Conservation (phyloP, 768 basidiomycete species). For the Suillus spraguei region DNA sequence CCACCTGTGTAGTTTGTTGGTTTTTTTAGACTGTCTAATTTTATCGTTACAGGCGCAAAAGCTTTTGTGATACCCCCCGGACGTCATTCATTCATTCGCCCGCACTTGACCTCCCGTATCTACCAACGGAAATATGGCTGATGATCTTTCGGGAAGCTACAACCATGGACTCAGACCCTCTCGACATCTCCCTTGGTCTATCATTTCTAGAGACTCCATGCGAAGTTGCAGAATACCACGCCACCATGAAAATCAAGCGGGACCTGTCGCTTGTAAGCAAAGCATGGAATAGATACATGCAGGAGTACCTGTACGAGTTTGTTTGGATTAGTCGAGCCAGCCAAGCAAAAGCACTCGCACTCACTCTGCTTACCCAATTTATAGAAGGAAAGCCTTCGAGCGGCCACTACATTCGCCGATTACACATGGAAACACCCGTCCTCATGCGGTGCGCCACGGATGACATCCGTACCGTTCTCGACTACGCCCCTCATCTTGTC, state of each 20-base stretch:
- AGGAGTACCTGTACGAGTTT: constrained; percentile 64
- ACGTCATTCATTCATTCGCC: constrained; percentile 29
- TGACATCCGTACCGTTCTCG: constrained; percentile 69
- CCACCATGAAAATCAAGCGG: constrained; percentile 50
- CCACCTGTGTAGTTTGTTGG: not conserved
- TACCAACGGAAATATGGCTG: constrained; percentile 71
- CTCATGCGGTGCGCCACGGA: constrained; percentile 66
- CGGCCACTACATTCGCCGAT: constrained; percentile 57
- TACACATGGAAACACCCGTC: constrained; percentile 70
- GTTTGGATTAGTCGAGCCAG: constrained; percentile 65
- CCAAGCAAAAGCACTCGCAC: constrained; percentile 50
- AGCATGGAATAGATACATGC: constrained; percentile 54
- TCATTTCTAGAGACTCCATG: constrained; percentile 58
- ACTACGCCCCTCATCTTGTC: constrained; percentile 59
- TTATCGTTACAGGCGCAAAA: constrained; percentile 12
- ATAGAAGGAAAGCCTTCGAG: constrained; percentile 38
- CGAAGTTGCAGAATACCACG: constrained; percentile 47
- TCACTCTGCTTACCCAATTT: constrained; percentile 45
- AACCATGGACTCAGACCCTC: constrained; percentile 43
- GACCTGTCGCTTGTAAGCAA: constrained; percentile 55
- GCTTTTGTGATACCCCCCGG: constrained; percentile 9
- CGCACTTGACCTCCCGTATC: constrained; percentile 40
- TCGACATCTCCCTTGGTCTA: constrained; percentile 50
- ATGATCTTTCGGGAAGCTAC: constrained; percentile 63
- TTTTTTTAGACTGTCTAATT: not conserved